Evolutionary conservation across 2,329 filamentous ascomycete species (phyloP).

Genomic region (Talaromyces sp.): DNA sequence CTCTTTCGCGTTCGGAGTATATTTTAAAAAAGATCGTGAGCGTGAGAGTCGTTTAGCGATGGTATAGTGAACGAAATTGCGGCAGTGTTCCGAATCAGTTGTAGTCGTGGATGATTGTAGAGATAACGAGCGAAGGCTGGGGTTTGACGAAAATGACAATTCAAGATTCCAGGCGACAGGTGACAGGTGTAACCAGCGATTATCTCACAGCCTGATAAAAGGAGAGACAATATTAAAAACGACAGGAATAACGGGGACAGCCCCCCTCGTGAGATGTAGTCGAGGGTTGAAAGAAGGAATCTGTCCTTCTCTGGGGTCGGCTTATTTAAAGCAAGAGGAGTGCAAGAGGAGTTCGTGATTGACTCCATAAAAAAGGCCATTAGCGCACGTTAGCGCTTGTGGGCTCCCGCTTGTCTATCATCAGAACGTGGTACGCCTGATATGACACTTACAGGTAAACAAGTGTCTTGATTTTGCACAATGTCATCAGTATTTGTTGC

Average conservation of each 20-base stretch:
- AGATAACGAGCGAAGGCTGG: constrained; percentile 8
- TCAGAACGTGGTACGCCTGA: not conserved
- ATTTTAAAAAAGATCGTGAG: not conserved
- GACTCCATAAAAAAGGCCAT: constrained; percentile 4
- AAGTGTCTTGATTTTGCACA: not conserved
- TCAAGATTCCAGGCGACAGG: not conserved
- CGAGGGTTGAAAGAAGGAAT: not conserved
- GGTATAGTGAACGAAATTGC: constrained; percentile 1
- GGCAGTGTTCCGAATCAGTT: constrained; percentile 1
- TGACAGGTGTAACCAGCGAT: not conserved
- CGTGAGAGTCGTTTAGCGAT: not conserved
- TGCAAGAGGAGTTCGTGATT: not conserved
- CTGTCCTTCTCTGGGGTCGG: not conserved
- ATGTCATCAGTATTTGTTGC: too few species aligned
- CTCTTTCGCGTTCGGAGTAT: not conserved
- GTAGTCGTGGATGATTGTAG: not conserved
- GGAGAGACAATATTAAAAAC: not conserved
- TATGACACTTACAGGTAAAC: not conserved
- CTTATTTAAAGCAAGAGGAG: not conserved
- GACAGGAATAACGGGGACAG: not conserved
- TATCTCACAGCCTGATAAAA: not conserved
- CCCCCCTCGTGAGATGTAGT: constrained; percentile 4
- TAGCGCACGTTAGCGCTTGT: not conserved
- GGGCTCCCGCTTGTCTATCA: not conserved
- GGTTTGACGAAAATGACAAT: not conserved